phyloP scores from a whole-genome alignment of 371 early-diverging fungal genomes.

The Zopfochytrium polystomum region DNA sequence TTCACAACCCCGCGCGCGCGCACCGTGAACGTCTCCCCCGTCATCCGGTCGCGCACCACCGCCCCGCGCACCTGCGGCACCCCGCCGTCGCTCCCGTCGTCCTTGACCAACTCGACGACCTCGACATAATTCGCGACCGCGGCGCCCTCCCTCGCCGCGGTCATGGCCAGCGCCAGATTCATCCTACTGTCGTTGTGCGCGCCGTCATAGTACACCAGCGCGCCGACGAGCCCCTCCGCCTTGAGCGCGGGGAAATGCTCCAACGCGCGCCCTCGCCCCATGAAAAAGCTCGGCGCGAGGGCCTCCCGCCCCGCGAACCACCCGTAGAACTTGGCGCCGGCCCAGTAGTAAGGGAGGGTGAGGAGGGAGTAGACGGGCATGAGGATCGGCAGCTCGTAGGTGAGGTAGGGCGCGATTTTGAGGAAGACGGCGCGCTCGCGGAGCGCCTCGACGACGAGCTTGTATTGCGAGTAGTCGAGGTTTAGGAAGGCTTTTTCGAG shows the following conservation, averaged over 20 bases:
- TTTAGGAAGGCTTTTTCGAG: constrained; percentile 95
- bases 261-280: no score
- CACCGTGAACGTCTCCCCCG: constrained; percentile 82
- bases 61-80: constrained; percentile 67
- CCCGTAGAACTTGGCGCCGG: constrained; percentile 93
- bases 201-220: constrained; percentile 97
- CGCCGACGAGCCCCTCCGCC: constrained; percentile 82
- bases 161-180: constrained; percentile 92
- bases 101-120: constrained; percentile 73
- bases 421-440: constrained; percentile 92
- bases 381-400: constrained; percentile 89
- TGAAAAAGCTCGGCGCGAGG: constrained; percentile 78
- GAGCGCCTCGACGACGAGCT: constrained; percentile 92
- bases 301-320: constrained; percentile 81
- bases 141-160: constrained; percentile 91
- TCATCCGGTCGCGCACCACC: constrained; percentile 73
- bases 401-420: constrained; percentile 91
- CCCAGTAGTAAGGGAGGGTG: constrained; percentile 95
- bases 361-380: constrained; percentile 91
- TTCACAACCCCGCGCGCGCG: constrained; percentile 85
- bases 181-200: constrained; percentile 96
- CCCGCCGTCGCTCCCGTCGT: constrained; percentile 23
- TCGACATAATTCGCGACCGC: constrained; percentile 92
- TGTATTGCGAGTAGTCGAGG: constrained; percentile 91
- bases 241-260: constrained; percentile 94